Base-by-base conservation (phyloP, 2,329 filamentous ascomycete genomes). In the Rhexocercosporidium sp. region DNA sequence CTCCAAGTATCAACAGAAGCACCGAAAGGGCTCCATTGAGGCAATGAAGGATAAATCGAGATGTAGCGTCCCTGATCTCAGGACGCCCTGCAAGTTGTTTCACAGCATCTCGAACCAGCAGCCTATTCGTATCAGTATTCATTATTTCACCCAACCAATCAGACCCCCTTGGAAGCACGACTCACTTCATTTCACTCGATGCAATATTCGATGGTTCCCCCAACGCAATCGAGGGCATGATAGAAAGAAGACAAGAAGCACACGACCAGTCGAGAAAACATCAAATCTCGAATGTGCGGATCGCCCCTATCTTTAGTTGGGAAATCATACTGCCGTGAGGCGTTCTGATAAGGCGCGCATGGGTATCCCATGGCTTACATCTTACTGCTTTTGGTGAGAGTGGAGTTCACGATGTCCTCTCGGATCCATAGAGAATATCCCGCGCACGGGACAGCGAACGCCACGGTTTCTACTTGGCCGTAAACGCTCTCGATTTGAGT, bases 1-100 rank as follows among this genome's bases (percentile, higher is more conserved):
- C 95, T 68, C 95, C 95, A 1, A 92, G 85, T 66, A 97, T 44
- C 53, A 73, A 67, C 25, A 73, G 44, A 31, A 61, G n/a, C 11
- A 69, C 29, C 34, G 64, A 66, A 11, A 69, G 49, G n/a, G 60
- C 64, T 57, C 67, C 67, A 65, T 69, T 64, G 34, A 67, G 34
- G 49, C 34, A 60, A 53, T 67, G 62, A 11, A 64, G 31, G n/a
- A 67, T 37, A 20, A 64, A 31, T 29, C 59, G 41, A 20, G 65
- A 63, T n/a, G 60, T 64, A 47, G 44, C 59, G 22, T 67, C 65
- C 51, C 29, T n/a, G 14, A 53, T 29, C 44, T 41, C 65, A 9
- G 65, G 60, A 18, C 53, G 59, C 34, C 44, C 60, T 25, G 31
- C 41, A n/a, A 60, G 44, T 39, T 49, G 59, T 37, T 59, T 64